Evolutionary conservation across 2,329 filamentous ascomycete genomes (phyloP).

Genomic region (Sporothrix sp.): DNA sequence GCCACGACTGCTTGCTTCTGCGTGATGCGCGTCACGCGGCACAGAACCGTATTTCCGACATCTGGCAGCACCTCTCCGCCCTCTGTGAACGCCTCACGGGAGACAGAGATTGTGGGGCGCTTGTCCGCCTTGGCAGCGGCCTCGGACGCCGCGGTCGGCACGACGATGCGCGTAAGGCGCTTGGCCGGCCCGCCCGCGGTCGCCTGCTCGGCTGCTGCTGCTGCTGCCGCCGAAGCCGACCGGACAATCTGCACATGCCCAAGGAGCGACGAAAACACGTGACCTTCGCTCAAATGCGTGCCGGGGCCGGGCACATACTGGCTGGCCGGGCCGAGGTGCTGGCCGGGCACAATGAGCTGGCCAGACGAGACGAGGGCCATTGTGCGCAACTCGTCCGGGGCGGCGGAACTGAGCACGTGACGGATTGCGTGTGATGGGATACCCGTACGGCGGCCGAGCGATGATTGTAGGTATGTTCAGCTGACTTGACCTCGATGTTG

Average conservation of each 20-base stretch:
- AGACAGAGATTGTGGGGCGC: constrained; percentile 47
- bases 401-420: too few species aligned
- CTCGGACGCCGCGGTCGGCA: constrained; percentile 30
- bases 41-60: constrained; percentile 71
- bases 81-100: constrained; percentile 29
- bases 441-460: too few species aligned
- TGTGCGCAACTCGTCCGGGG: too few species aligned
- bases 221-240: constrained; percentile 31
- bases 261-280: constrained; percentile 73
- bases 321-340: constrained; percentile 58
- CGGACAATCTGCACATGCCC: constrained; percentile 54
- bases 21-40: constrained; percentile 75
- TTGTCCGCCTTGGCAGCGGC: constrained; percentile 28
- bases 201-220: constrained; percentile 20
- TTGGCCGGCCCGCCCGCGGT: constrained; percentile 37
- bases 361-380: constrained; percentile 3
- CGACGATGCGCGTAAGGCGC: constrained; percentile 47
- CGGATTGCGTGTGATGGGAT: too few species aligned
- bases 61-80: constrained; percentile 62
- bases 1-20: constrained; percentile 76
- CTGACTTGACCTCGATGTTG: not conserved
- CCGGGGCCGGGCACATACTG: constrained; percentile 68
- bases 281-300: constrained; percentile 68
- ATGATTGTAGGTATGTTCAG: not conserved
- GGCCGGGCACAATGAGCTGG: constrained; percentile 65